A percentile compares a stretch with the other conserved stretches of the same genome.
Conservation (phyloP, 2,329 filamentous ascomycete species). For the Rachicladosporium sp. region DNA sequence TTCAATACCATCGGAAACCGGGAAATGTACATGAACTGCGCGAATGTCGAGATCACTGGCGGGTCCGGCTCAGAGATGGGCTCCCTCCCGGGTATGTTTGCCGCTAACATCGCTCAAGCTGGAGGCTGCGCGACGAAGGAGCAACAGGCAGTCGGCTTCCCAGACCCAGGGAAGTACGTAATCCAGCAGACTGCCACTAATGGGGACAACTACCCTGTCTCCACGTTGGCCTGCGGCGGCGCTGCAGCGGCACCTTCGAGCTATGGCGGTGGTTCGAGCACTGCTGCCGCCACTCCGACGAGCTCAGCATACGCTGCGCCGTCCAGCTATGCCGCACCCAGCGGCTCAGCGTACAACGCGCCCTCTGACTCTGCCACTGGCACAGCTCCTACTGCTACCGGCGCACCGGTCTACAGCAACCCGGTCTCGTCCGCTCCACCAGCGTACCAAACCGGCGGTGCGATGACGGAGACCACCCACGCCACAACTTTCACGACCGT, state of each 20-base stretch:
- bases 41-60: slow-evolving; percentile 53
- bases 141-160: slow-evolving; percentile 50
- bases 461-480: slow-evolving; percentile 18
- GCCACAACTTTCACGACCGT: not conserved
- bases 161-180: slow-evolving; percentile 50
- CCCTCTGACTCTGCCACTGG: slow-evolving; percentile 7
- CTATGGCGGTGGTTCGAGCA: no score
- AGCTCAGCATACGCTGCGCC: no score
- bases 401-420: no score
- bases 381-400: no score
- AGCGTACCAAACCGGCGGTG: slow-evolving; percentile 2
- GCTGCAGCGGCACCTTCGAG: no score
- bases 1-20: slow-evolving; percentile 85
- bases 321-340: no score
- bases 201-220: slow-evolving; percentile 11
- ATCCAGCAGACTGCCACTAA: slow-evolving; percentile 26
- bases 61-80: slow-evolving; percentile 44
- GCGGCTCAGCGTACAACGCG: slow-evolving; percentile 3
- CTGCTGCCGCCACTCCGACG: no score
- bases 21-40: slow-evolving; percentile 98
- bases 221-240: no score
- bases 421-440: no score
- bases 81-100: slow-evolving; percentile 50
- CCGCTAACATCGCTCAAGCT: no score
- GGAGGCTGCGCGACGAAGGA: no score